These are phyloP conservation scores for Dimocarpus longan DNA, from an alignment of 345 rosid species.

Conservation along the genomic window DNA sequence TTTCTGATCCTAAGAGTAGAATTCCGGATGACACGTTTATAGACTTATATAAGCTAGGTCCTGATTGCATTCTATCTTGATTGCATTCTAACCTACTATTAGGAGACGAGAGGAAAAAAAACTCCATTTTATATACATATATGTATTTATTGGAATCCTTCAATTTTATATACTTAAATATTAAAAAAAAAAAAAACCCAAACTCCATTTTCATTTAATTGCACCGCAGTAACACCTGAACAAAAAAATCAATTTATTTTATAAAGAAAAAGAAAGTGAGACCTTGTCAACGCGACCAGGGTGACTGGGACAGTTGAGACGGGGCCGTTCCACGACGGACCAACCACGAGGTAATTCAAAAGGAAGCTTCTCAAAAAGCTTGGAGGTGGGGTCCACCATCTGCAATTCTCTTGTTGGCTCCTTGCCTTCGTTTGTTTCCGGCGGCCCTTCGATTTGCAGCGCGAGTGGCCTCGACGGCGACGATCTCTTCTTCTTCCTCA, in stretches of 20 bases:
- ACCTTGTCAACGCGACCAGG: conserved; percentile 38
- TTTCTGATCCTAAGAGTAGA: no score
- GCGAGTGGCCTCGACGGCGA: conserved; percentile 2
- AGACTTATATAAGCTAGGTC: no score
- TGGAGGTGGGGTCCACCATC: conserved; percentile 24
- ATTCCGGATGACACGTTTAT: no score
- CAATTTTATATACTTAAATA: no score
- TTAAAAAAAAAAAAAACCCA: not conserved
- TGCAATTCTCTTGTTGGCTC: conserved; percentile 24
- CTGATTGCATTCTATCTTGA: no score
- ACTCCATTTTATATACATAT: not conserved
- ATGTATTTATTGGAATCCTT: no score
- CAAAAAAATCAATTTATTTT: not conserved
- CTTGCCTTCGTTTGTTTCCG: conserved; percentile 7
- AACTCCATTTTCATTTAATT: not conserved
- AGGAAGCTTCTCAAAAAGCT: not conserved
- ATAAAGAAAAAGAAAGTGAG: not conserved
- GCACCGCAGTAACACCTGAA: not conserved
- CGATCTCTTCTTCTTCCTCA: conserved; percentile 3
- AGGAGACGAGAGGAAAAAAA: no score
- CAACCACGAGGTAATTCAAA: conserved; percentile 55
- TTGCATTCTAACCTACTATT: no score
- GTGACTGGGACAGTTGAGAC: conserved; percentile 23
- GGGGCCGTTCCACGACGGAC: conserved; percentile 39
- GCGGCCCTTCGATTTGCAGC: not conserved